Evolutionary conservation across 495 filamentous ascomycete species (phyloP).

Genomic region (Bryoglossum gracile): DNA sequence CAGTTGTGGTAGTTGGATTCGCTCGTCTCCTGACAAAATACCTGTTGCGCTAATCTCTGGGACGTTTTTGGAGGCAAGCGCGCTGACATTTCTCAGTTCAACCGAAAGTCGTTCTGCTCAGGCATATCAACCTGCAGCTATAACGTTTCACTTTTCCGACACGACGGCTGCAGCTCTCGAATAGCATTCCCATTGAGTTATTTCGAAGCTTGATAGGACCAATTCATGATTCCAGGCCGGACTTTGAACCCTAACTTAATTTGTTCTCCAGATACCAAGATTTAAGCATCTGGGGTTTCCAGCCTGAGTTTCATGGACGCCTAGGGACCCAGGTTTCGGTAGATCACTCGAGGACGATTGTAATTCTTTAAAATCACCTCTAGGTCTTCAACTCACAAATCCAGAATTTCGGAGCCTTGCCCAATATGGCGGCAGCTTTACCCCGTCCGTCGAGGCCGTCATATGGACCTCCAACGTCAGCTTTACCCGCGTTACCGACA

Average conservation of each 20-base stretch:
- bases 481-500: conserved; percentile 62
- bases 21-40: conserved; percentile 4
- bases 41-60: conserved; percentile 4
- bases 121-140: conserved; percentile 22
- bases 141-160: conserved; percentile 19
- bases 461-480: conserved; percentile 54
- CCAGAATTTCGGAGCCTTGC: neutral
- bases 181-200: neutral
- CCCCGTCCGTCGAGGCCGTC: conserved; percentile 44
- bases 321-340: conserved; percentile 3
- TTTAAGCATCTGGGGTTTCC: conserved; percentile 11
- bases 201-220: conserved; percentile 13
- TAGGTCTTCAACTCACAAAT: neutral
- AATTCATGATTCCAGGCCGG: neutral
- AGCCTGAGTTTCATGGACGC: conserved; percentile 22
- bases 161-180: conserved; percentile 9
- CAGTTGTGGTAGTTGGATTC: neutral
- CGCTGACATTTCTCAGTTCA: conserved; percentile 16
- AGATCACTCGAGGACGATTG: conserved; percentile 5
- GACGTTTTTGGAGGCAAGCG: conserved; percentile 10
- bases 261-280: conserved; percentile 3
- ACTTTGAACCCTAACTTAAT: neutral
- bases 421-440: conserved; percentile 52
- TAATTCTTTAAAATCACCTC: conserved; percentile 9
- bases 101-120: conserved; percentile 15